These are phyloP conservation scores for Colletotrichum cuscutae DNA, from an alignment of 2,329 filamentous ascomycete genomes.

Conservation along the genomic window DNA sequence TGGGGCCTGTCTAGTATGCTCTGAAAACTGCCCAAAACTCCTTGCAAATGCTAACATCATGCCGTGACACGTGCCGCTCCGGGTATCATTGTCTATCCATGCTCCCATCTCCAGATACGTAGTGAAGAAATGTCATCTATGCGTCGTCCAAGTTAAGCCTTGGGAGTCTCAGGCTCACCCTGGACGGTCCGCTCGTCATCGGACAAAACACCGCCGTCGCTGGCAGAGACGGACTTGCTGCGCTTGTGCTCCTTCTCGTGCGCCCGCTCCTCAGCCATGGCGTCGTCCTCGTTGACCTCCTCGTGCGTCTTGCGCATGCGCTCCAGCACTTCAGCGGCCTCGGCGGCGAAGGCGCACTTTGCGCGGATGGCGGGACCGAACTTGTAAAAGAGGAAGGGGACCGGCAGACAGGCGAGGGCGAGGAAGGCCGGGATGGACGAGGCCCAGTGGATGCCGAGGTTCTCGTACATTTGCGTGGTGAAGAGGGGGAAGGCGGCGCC, in stretches of 20 bases:
- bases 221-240: background rate
- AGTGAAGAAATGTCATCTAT: background rate
- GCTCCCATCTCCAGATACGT: constrained; percentile 7
- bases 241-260: constrained; percentile 30
- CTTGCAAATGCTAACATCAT: constrained; percentile 24
- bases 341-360: constrained; percentile 65
- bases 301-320: constrained; percentile 47
- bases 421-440: constrained; percentile 79
- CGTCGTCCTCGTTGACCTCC: constrained; percentile 29
- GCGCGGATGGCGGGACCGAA: constrained; percentile 66
- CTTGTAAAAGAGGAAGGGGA: constrained; percentile 81
- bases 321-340: constrained; percentile 69
- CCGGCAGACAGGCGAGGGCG: constrained; percentile 75
- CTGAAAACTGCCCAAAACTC: constrained; percentile 22
- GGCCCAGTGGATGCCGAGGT: constrained; percentile 80
- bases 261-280: constrained; percentile 31
- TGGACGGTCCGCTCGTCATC: constrained; percentile 33
- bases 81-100: constrained; percentile 30
- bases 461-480: constrained; percentile 67
- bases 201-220: constrained; percentile 21
- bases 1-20: background rate
- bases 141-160: background rate
- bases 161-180: constrained; percentile 17
- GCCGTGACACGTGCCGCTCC: constrained; percentile 12
- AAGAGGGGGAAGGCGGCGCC: constrained; percentile 80